Percentiles rank a stretch among this genome's conserved stretches.
These are phyloP conservation scores for Catharanthus roseus DNA, from an alignment of 257 asterid genomes.

Conservation along the genomic window DNA sequence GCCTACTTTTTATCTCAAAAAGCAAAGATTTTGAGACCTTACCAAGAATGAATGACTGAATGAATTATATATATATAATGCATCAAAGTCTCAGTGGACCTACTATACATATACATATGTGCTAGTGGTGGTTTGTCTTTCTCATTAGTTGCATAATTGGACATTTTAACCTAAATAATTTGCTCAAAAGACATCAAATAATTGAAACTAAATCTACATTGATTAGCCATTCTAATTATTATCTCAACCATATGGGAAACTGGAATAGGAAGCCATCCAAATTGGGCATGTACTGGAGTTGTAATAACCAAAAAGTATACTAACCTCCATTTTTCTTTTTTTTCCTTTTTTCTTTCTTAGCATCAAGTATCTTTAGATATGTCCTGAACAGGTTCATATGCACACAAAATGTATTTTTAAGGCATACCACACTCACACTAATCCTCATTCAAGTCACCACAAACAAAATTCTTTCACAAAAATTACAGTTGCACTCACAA, in stretches of 20 bases:
- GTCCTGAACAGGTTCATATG: too few species aligned
- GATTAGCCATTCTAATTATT: neutral
- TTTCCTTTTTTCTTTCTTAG: too few species aligned
- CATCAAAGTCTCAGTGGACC: constrained; percentile 23
- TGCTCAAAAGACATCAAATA: neutral
- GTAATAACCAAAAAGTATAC: neutral
- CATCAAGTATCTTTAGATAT: too few species aligned
- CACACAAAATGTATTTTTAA: too few species aligned
- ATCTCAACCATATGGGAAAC: neutral
- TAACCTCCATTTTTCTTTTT: neutral
- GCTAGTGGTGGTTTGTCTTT: constrained; percentile 31
- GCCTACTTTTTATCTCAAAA: constrained; percentile 17
- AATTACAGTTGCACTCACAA: too few species aligned
- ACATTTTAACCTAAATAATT: constrained; percentile 16
- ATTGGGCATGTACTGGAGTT: neutral
- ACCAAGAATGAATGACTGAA: too few species aligned
- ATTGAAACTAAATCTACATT: constrained; percentile 9
- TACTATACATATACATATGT: constrained; percentile 17
- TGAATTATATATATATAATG: too few species aligned
- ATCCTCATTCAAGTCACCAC: too few species aligned
- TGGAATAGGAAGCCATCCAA: neutral
- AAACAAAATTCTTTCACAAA: too few species aligned
- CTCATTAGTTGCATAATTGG: constrained; percentile 21
- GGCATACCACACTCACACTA: too few species aligned
- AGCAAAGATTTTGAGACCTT: constrained; percentile 25